These are phyloP conservation scores for Globisporangium yorkense DNA, from an alignment of 352 stramenopile genomes.

Conservation along the genomic window DNA sequence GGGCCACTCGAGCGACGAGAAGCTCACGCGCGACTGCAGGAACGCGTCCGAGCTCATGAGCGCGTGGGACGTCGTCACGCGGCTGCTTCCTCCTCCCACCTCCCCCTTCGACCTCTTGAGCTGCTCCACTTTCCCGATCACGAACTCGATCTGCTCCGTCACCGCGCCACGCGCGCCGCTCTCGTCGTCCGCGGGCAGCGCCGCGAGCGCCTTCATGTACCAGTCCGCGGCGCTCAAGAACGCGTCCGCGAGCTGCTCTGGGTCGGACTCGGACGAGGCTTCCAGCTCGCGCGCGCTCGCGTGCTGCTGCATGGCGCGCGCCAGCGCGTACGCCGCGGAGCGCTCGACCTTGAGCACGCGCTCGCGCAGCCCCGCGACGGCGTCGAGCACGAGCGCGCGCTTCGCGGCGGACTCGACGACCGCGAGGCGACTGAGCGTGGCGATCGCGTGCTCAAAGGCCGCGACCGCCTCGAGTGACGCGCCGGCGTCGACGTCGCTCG, in stretches of 20 bases:
- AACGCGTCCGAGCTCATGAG: constrained; percentile 4
- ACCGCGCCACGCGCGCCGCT: constrained; percentile 27
- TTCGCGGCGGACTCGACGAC: constrained; percentile 74
- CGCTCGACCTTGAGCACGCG: constrained; percentile 37
- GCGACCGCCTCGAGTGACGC: constrained; percentile 20
- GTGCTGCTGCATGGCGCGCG: constrained; percentile 29
- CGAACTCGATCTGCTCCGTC: constrained; percentile 66
- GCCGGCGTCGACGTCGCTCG: background rate
- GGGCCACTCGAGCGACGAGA: constrained; percentile 32
- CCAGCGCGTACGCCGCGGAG: constrained; percentile 26
- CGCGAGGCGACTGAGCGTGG: constrained; percentile 57
- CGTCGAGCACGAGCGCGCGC: constrained; percentile 46
- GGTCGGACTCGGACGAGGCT: background rate
- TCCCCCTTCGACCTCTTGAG: constrained; percentile 25
- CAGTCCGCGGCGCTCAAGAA: constrained; percentile 52
- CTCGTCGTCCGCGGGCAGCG: constrained; percentile 24
- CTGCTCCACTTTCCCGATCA: constrained; percentile 58
- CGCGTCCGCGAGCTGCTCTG: constrained; percentile 20
- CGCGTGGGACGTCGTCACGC: background rate
- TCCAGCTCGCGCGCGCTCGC: constrained; percentile 14
- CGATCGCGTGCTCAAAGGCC: constrained; percentile 48
- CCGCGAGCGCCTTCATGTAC: constrained; percentile 65
- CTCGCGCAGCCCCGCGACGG: constrained; percentile 44
- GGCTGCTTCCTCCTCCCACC: background rate
- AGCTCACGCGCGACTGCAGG: constrained; percentile 11